Conservation (phyloP, 495 filamentous ascomycete species). For the Neurospora sp. region DNA sequence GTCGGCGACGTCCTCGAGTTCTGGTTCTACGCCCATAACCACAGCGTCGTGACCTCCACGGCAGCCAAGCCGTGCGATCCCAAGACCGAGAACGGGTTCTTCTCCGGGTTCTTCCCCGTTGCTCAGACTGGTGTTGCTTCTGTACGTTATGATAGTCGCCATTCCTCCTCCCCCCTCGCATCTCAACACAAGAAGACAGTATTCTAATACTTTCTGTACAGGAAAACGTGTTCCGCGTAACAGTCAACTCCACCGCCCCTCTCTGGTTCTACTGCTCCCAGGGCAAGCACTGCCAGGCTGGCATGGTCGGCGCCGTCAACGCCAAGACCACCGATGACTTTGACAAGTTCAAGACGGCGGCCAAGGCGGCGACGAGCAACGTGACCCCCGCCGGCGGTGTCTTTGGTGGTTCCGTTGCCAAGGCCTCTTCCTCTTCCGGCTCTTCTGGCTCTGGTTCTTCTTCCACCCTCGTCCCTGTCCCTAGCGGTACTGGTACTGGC, state of each 20-base stretch:
- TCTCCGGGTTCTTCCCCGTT: conserved; percentile 34
- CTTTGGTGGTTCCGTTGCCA: conserved; percentile 14
- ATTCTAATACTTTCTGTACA: background rate
- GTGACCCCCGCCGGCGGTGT: conserved; percentile 1
- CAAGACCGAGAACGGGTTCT: conserved; percentile 28
- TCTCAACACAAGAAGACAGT: too few species aligned
- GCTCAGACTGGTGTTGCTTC: conserved; percentile 10
- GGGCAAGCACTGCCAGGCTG: conserved; percentile 22
- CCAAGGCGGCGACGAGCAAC: conserved; percentile 9
- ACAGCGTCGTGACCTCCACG: conserved; percentile 38
- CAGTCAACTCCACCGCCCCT: conserved; percentile 41
- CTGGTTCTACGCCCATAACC: conserved; percentile 39
- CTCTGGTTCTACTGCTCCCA: conserved; percentile 46
- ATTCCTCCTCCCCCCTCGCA: too few species aligned
- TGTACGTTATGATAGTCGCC: conserved; percentile 12
- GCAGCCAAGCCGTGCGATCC: conserved; percentile 40
- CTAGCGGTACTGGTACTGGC: background rate
- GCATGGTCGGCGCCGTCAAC: conserved; percentile 31
- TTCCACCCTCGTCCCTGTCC: background rate
- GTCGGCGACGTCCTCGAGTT: conserved; percentile 44
- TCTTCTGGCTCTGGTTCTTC: background rate
- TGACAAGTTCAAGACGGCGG: conserved; percentile 9
- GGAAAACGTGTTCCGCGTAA: conserved; percentile 35
- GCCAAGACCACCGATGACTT: conserved; percentile 6
- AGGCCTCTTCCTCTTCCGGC: background rate